phyloP scores from a whole-genome alignment of 768 basidiomycete species.

The Rhodotorula babjevae region DNA sequence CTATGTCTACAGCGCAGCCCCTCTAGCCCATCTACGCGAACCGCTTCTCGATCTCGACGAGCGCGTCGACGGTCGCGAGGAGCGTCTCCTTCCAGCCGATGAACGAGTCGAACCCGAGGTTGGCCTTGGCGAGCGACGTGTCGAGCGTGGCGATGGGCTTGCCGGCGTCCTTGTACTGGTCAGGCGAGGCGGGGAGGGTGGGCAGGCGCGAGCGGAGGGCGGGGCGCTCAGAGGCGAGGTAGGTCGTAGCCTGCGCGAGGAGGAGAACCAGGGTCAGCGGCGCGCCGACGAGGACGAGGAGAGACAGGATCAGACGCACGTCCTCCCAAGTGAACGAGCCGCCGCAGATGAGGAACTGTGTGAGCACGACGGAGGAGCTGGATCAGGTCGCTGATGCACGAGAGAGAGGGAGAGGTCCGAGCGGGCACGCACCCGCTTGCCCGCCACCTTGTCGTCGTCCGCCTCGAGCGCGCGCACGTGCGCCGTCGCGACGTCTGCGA shows the following conservation, averaged over 20 bases:
- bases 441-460: conserved; percentile 24
- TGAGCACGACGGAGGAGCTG: background rate
- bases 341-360: conserved; percentile 36
- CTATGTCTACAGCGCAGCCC: background rate
- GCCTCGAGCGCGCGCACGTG: conserved; percentile 32
- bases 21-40: conserved; percentile 1
- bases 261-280: background rate
- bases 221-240: conserved; percentile 9
- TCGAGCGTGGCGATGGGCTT: conserved; percentile 35
- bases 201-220: conserved; percentile 34
- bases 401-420: too few relatives aligned
- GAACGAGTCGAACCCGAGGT: conserved; percentile 31
- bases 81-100: conserved; percentile 32
- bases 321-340: conserved; percentile 42
- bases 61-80: conserved; percentile 32
- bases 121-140: conserved; percentile 21
- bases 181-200: conserved; percentile 1
- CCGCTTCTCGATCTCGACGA: conserved; percentile 37
- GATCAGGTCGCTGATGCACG: background rate
- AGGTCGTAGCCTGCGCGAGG: background rate
- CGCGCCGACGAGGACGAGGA: background rate
- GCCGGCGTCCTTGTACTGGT: conserved; percentile 9
- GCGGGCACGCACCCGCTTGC: conserved; percentile 16
- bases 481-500: conserved; percentile 37
- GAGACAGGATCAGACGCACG: background rate